These are phyloP conservation scores for Pythium dissotocum DNA, from an alignment of 352 stramenopile species.

Conservation along the genomic window DNA sequence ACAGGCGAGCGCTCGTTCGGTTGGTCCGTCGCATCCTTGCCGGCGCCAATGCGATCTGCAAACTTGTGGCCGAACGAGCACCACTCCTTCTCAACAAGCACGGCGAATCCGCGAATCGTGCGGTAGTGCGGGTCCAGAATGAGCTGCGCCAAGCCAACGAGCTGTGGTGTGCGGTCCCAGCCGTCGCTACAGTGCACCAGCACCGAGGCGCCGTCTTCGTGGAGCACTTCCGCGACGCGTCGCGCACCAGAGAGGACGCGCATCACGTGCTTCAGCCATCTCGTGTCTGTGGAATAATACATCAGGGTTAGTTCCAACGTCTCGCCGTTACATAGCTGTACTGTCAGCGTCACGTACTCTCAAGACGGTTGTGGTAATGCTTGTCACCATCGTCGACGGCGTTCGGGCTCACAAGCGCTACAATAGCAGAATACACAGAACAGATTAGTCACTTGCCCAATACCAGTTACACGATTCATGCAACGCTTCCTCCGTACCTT, in stretches of 20 bases:
- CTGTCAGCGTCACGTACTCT: slow-evolving; percentile 53
- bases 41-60: slow-evolving; percentile 76
- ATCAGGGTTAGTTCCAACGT: background rate
- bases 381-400: slow-evolving; percentile 86
- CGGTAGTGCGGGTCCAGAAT: slow-evolving; percentile 88
- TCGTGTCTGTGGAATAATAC: slow-evolving; percentile 68
- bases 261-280: slow-evolving; percentile 97
- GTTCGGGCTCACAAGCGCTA: slow-evolving; percentile 79
- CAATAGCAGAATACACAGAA: slow-evolving; percentile 1
- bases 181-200: slow-evolving; percentile 88
- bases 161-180: slow-evolving; percentile 86
- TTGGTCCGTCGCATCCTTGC: slow-evolving; percentile 77
- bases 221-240: slow-evolving; percentile 76
- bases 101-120: slow-evolving; percentile 81
- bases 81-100: slow-evolving; percentile 86
- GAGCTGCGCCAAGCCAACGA: slow-evolving; percentile 77
- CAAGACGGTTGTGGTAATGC: slow-evolving; percentile 85
- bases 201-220: slow-evolving; percentile 82
- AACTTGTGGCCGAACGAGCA: slow-evolving; percentile 92
- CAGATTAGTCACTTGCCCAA: background rate
- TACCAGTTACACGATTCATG: background rate
- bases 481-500: slow-evolving; percentile 39
- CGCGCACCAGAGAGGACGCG: slow-evolving; percentile 72
- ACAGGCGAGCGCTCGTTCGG: slow-evolving; percentile 84
- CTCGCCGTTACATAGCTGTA: background rate